Percentiles rank a stretch among this genome's conserved stretches.
Evolutionary conservation across 768 basidiomycete species (phyloP).

Genomic region (Rhodotorula paludigena): DNA sequence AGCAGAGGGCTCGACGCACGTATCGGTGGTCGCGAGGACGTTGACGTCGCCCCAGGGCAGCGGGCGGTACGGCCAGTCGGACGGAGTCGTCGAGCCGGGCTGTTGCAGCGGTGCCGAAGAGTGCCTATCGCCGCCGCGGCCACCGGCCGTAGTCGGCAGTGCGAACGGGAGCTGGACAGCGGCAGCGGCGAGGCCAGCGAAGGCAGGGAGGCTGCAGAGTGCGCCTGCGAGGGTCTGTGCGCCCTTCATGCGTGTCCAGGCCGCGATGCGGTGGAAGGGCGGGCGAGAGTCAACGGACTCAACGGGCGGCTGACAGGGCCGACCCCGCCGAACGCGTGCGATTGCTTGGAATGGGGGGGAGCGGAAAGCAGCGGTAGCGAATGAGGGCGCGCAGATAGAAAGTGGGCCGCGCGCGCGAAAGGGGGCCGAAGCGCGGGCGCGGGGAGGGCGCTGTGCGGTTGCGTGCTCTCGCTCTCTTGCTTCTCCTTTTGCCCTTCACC

Average conservation of each 20-base stretch:
- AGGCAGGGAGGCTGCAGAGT: not conserved
- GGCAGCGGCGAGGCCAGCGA: not conserved
- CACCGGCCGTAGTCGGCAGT: not conserved
- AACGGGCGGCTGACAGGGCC: too few relatives aligned
- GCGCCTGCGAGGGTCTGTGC: too few relatives aligned
- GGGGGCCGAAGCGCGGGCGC: too few relatives aligned
- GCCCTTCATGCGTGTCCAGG: too few relatives aligned
- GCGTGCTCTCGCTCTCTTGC: not conserved
- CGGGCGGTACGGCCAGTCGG: conserved; percentile 57
- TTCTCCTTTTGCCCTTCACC: conserved; percentile 10
- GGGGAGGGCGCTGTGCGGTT: too few relatives aligned
- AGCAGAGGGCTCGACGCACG: not conserved
- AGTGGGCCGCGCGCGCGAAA: too few relatives aligned
- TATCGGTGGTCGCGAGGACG: conserved; percentile 79
- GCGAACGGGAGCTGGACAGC: conserved; percentile 5
- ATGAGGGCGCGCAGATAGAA: too few relatives aligned
- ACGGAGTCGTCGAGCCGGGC: conserved; percentile 22
- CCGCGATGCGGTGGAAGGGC: too few relatives aligned
- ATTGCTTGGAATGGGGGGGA: too few relatives aligned
- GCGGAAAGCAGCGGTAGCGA: too few relatives aligned
- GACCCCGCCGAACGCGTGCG: too few relatives aligned
- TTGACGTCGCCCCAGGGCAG: conserved; percentile 87
- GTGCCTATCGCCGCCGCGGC: not conserved
- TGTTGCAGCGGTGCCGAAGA: conserved; percentile 13
- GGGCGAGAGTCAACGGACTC: too few relatives aligned